Evolutionary conservation across 2,329 filamentous ascomycete genomes (phyloP), one percentile per base, ranked within the genome.

Genomic region (Metarhizium rileyi): DNA sequence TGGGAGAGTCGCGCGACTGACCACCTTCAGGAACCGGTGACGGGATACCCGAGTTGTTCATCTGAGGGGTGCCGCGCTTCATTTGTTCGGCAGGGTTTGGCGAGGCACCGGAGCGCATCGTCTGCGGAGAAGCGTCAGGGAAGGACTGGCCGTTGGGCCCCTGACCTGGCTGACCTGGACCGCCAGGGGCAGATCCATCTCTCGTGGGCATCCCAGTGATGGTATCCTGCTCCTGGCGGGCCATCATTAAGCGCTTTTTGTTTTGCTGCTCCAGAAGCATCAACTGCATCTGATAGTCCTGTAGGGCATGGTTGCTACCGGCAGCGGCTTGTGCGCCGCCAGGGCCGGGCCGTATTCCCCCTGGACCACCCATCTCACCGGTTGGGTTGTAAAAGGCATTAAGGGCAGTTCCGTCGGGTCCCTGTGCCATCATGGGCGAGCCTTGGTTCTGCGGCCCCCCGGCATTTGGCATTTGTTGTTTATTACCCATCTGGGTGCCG

Each of bases 261-360:
- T 91, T 91, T 68, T 91, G 86, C 67, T 90, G 87, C 67, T 91
- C 87, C 16, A 91, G 76, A 46, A 90, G 70, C 87, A 90, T 91
- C 63, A 91, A 70, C 65, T 91, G 87, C 86, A 90, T 90, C 70
- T 91, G 87, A 60, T 91, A 91, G 65, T 93, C 87, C 66, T 90
- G 86, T 43, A 91, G 74, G 22, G 87, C 87, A 64, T 90, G 86
- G 63, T 89, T 91, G 66, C 84, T 86, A 30, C 66, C 66, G 14
- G 65, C 75, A 53, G 68, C 73, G 16, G 67, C 69, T 55, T 74
- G 74, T 30, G 66, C 68, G 50, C 67, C 72, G 36, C 69, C 73
- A 26, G 73, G 70, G 38, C 69, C 75, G 30, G 70, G 67, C 49
- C 84, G 77, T 71, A 88, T 84, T 48, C 71, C 77, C 41, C 68